These are phyloP conservation scores for Gnetum montanum DNA, from an alignment of 75 land plant species.

Conservation along the genomic window DNA sequence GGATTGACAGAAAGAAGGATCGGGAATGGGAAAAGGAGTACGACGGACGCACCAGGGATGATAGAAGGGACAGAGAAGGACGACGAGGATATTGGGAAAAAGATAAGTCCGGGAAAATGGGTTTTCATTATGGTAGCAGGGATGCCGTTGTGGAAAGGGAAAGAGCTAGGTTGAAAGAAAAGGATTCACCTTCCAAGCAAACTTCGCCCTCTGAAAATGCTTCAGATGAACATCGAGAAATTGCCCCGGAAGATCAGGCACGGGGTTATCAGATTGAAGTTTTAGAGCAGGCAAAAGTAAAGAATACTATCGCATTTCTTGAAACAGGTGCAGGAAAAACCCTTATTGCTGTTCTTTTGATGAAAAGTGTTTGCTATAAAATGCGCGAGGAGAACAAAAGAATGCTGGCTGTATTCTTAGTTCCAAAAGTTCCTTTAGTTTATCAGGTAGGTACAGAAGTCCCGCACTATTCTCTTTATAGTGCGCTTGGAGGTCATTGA, in stretches of 20 bases:
- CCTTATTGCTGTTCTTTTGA: constrained; percentile 84
- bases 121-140: constrained; percentile 39
- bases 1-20: constrained; percentile 36
- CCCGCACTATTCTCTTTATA: background rate
- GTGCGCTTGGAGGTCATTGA: too few relatives aligned
- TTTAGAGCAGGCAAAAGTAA: constrained; percentile 83
- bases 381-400: constrained; percentile 59
- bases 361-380: constrained; percentile 45
- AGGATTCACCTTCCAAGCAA: constrained; percentile 9
- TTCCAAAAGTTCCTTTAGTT: constrained; percentile 98
- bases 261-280: constrained; percentile 92
- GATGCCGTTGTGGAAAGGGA: constrained; percentile 34
- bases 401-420: constrained; percentile 90
- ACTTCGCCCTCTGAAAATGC: constrained; percentile 15
- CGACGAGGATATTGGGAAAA: constrained; percentile 58
- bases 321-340: constrained; percentile 99
- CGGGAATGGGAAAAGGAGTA: constrained; percentile 28
- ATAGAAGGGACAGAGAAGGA: constrained; percentile 26
- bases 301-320: constrained; percentile 94
- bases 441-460: constrained; percentile 61
- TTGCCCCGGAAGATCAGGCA: constrained; percentile 66
- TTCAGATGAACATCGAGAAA: constrained; percentile 36
- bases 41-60: constrained; percentile 20
- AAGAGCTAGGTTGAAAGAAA: constrained; percentile 13
- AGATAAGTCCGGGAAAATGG: constrained; percentile 47